phyloP scores from a whole-genome alignment of 2,329 filamentous ascomycete genomes.

The Domatiomyces catenatus region DNA sequence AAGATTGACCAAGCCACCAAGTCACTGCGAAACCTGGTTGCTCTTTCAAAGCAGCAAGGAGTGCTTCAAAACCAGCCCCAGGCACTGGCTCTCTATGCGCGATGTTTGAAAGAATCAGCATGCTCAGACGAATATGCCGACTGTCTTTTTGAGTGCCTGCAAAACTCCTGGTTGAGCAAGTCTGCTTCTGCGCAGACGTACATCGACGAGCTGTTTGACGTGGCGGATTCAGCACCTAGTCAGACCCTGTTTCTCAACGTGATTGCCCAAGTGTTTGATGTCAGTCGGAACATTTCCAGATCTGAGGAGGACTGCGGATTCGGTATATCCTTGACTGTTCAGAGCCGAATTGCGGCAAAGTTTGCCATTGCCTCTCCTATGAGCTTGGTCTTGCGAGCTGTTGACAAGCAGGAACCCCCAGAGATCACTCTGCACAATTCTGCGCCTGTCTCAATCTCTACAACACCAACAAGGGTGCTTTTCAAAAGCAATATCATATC shows the following conservation, averaged over 20 bases:
- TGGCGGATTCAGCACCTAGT: slow-evolving; percentile 41
- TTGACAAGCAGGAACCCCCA: slow-evolving; percentile 35
- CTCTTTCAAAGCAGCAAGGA: slow-evolving; percentile 59
- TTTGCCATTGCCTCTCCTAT: not conserved
- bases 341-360: not conserved
- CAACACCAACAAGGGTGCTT: slow-evolving; percentile 34
- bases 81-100: slow-evolving; percentile 72
- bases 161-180: slow-evolving; percentile 28
- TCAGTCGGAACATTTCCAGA: slow-evolving; percentile 56
- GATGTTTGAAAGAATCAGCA: slow-evolving; percentile 62
- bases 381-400: slow-evolving; percentile 8
- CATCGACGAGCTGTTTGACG: slow-evolving; percentile 30
- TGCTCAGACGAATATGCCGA: slow-evolving; percentile 65
- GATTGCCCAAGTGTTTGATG: slow-evolving; percentile 56
- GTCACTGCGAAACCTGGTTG: slow-evolving; percentile 64
- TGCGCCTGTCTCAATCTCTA: slow-evolving; percentile 31
- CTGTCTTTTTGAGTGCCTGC: slow-evolving; percentile 41
- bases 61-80: slow-evolving; percentile 71
- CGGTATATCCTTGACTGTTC: slow-evolving; percentile 43
- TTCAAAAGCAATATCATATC: slow-evolving; percentile 10
- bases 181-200: slow-evolving; percentile 21
- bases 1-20: slow-evolving; percentile 60
- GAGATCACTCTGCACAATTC: slow-evolving; percentile 38
- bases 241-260: slow-evolving; percentile 52
- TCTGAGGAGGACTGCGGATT: slow-evolving; percentile 61